These are phyloP conservation scores for Exobasidium cylindrosporum DNA, from an alignment of 1,284 basidiomycete species.

Conservation along the genomic window DNA sequence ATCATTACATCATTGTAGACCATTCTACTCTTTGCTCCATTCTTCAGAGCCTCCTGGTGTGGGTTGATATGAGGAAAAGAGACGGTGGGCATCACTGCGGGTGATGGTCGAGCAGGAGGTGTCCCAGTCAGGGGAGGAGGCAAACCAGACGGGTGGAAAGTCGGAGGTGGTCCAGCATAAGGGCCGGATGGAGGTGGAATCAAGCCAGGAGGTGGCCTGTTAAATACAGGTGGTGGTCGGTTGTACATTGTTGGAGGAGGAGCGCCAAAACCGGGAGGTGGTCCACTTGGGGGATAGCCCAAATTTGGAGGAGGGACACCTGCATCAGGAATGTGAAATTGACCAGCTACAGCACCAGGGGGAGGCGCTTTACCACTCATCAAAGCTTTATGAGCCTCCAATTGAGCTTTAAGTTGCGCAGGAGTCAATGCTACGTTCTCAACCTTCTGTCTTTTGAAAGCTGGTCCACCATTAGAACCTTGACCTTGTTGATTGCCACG, in stretches of 20 bases:
- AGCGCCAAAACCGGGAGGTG: slow-evolving; percentile 45
- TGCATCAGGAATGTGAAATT: slow-evolving; percentile 2
- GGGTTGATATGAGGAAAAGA: slow-evolving; percentile 15
- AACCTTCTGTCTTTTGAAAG: slow-evolving; percentile 71
- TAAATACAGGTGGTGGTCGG: slow-evolving; percentile 11
- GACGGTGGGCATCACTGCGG: background rate
- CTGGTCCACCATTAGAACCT: slow-evolving; percentile 55
- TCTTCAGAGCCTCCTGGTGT: slow-evolving; percentile 21
- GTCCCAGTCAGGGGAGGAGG: slow-evolving; percentile 14
- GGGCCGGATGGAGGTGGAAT: slow-evolving; percentile 19
- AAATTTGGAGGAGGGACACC: slow-evolving; percentile 16
- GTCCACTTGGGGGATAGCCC: slow-evolving; percentile 52
- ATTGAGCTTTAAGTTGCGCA: slow-evolving; percentile 77
- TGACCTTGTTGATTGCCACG: slow-evolving; percentile 31
- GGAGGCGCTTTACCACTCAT: slow-evolving; percentile 67
- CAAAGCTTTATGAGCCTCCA: slow-evolving; percentile 83
- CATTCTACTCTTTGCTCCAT: slow-evolving; percentile 25
- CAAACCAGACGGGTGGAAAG: slow-evolving; percentile 35
- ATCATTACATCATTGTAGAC: slow-evolving; percentile 27
- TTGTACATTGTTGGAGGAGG: slow-evolving; percentile 21
- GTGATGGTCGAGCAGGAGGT: slow-evolving; percentile 6
- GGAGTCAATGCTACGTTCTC: slow-evolving; percentile 70
- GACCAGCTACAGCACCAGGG: slow-evolving; percentile 65
- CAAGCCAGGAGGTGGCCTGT: slow-evolving; percentile 14
- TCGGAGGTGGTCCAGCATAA: slow-evolving; percentile 16